Percentiles rank a stretch among this genome's conserved stretches.
Conservation (phyloP, 768 basidiomycete species). For the Lactarius trivialis region DNA sequence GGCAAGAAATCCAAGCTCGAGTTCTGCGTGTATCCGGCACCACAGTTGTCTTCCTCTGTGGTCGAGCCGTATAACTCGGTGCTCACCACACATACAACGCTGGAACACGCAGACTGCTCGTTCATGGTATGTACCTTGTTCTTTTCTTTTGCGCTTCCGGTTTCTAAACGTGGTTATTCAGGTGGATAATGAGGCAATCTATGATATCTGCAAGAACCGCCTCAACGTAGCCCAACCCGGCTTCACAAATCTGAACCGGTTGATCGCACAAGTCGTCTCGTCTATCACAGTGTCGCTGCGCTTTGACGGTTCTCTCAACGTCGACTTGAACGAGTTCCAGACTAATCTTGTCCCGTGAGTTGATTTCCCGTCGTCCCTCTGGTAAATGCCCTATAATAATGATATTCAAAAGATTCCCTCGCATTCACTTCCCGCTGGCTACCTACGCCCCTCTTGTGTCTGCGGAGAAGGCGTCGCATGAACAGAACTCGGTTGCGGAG, state of each 20-base stretch:
- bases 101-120: slow-evolving; percentile 98
- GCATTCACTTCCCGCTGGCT: slow-evolving; percentile 97
- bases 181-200: slow-evolving; percentile 99
- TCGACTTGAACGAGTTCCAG: slow-evolving; percentile 97
- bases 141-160: neutral
- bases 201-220: slow-evolving; percentile 98
- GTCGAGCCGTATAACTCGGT: slow-evolving; percentile 99
- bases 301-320: slow-evolving; percentile 96
- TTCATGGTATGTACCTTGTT: slow-evolving; percentile 68
- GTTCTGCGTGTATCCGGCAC: slow-evolving; percentile 95
- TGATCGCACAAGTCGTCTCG: slow-evolving; percentile 98
- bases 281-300: slow-evolving; percentile 95
- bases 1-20: slow-evolving; percentile 99
- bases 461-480: slow-evolving; percentile 92
- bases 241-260: slow-evolving; percentile 89
- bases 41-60: slow-evolving; percentile 87
- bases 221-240: slow-evolving; percentile 79
- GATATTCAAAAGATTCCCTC: slow-evolving; percentile 64
- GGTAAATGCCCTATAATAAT: neutral
- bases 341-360: slow-evolving; percentile 94
- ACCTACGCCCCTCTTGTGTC: slow-evolving; percentile 94
- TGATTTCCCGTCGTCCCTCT: neutral
- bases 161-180: slow-evolving; percentile 26
- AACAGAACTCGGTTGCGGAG: slow-evolving; percentile 95
- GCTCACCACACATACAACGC: slow-evolving; percentile 94